A percentile compares a stretch with the other conserved stretches of the same genome.
These are phyloP conservation scores for Mrakia hoshinonis DNA, from an alignment of 768 basidiomycete genomes.

Conservation along the genomic window DNA sequence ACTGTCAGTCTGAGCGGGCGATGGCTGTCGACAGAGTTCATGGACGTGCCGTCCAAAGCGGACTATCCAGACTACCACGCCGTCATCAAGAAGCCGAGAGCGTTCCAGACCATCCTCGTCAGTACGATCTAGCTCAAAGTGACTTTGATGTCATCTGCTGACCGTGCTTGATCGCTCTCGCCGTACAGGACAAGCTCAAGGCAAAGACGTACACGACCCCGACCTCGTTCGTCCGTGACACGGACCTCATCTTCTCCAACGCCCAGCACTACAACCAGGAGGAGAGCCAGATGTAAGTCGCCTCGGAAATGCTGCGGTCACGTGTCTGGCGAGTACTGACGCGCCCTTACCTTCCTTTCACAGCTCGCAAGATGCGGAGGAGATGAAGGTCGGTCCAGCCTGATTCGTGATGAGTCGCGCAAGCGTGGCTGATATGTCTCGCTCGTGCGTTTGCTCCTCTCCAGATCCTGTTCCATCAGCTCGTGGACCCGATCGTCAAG, in stretches of 20 bases:
- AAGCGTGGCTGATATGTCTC: background rate
- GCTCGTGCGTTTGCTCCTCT: background rate
- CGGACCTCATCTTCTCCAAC: slow-evolving; percentile 83
- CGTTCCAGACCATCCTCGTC: slow-evolving; percentile 67
- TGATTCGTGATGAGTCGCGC: too few relatives aligned
- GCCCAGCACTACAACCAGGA: slow-evolving; percentile 83
- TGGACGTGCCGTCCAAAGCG: slow-evolving; percentile 72
- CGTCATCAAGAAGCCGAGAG: slow-evolving; percentile 67
- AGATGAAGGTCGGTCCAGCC: background rate
- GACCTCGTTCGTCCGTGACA: slow-evolving; percentile 70
- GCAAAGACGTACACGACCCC: slow-evolving; percentile 63
- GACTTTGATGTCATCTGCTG: background rate
- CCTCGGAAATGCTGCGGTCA: background rate
- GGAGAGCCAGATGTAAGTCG: slow-evolving; percentile 43
- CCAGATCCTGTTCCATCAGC: slow-evolving; percentile 16
- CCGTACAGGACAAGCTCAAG: slow-evolving; percentile 63
- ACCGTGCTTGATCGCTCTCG: slow-evolving; percentile 16
- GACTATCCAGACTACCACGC: slow-evolving; percentile 72
- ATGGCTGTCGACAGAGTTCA: slow-evolving; percentile 62
- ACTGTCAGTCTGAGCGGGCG: slow-evolving; percentile 46
- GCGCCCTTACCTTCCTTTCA: too few relatives aligned
- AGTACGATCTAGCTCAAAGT: slow-evolving; percentile 36
- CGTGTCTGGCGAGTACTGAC: background rate
- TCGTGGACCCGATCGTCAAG: slow-evolving; percentile 18
- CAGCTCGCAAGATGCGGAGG: slow-evolving; percentile 12